Evolutionary conservation across 805 yeast species (phyloP), one percentile per base, ranked within the genome.

Genomic region (Starmerella floricola): DNA sequence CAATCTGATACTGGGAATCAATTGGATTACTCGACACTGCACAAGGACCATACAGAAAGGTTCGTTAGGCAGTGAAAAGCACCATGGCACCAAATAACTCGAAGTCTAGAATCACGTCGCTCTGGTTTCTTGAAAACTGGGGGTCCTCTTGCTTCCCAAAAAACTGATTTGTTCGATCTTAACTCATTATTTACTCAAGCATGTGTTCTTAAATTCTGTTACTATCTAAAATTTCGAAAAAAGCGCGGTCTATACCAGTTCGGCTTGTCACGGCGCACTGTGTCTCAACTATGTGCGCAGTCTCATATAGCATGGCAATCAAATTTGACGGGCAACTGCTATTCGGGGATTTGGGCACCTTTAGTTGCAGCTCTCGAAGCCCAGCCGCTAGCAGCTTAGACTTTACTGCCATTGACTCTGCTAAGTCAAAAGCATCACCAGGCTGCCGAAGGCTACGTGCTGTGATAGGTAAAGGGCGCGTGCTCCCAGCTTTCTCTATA

Each of bases 361-460:
- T 21, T 8, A 8, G 31, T 15, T 23, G 23, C 11, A 42, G 26
- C 23, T 38, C 36, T 16, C 17, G 26, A 1, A 42, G 24, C 3
- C 46, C 46, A 12, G 20, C 15, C 2, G 42, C 42, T 3, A 42
- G 30, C 15, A 37, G 34, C 34, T 33, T 31, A 5, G 42, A 36
- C 18, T 34, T 26, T 3, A 26, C 34, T 3, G 18, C 21, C 16
- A 23, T 23, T 8, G 10, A 8, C 10, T 23, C 26, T 8, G 26
- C 26, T 8, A 10, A 8, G 6, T 23, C 26, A 23, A 8, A 23
- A 6, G 26, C 10, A 10, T 23, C 10, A 10, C 26, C 10, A 6
- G 10, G 26, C 10, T 23, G 26, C 26, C 6, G 26, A 23, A 23
- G 26, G 10, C 26, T 23, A 23, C 26, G 10, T 23, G 26, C 10